Evolutionary conservation across 768 basidiomycete species (phyloP), one percentile per base, ranked within the genome.

Genomic region (Clavulina sp.): DNA sequence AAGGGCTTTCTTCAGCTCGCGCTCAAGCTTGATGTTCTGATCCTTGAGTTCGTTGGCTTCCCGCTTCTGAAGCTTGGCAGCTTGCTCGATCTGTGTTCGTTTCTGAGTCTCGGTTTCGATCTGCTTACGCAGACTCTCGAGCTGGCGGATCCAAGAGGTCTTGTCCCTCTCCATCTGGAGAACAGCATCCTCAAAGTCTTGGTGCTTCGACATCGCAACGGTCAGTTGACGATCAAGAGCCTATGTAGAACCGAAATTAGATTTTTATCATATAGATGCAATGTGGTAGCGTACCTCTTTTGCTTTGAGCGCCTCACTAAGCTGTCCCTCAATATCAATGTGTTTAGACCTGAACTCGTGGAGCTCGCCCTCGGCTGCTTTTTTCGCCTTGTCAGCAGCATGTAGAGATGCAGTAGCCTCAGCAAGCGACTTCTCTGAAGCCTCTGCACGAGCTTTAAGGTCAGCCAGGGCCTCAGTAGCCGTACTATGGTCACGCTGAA

Each of bases 161-260:
- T 85, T 77, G 52, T 91, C 89, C 29, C 85, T 73, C 63, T 96
- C 84, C 48, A 85, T 72, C 57, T 84, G 78, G 4, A 95, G 71
- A 1, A 86, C 75, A 0, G 81, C 75, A 60, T 97, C 93, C 64
- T 99, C 93, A 52, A 89, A 81, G 52, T 83, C 80, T 52, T 83
- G 77, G 54, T 81, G 82, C 59, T 86, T 86, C 32, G 73, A 70
- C 59, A 85, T 82, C 4, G 82, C 74, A 21, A 73, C 65, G 0
- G 69, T 62, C n/a, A 93, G 65, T 62, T 91, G 81, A 34, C 81
- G 79, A 57, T 92, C 86, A 46, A 87, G 66, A 40, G 68, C 71
- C 87, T 95, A 54, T n/a, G 41, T 4, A 43, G 9, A 51, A 23
- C 41, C 19, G 36, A 9, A 49, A 29, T 52, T 30, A 48, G 51